These are phyloP conservation scores for Vitis cinerea DNA, from an alignment of 164 flowering plant genomes.

Conservation along the genomic window DNA sequence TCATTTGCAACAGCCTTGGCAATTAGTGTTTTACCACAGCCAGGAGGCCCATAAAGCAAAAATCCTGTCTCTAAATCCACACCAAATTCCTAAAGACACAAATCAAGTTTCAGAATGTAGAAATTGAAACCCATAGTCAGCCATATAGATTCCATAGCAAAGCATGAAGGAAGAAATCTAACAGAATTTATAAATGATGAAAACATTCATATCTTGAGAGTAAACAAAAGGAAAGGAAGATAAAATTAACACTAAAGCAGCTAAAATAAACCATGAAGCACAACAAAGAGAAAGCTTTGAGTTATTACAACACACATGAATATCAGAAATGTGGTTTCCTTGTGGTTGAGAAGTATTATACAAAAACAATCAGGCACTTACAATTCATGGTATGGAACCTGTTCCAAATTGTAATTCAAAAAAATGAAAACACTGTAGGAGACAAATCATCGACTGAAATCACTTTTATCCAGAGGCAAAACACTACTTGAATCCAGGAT, in stretches of 20 bases:
- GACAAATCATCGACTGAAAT: too few species aligned
- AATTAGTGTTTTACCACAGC: slow-evolving; percentile 96
- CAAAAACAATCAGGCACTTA: too few species aligned
- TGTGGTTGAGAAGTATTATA: too few species aligned
- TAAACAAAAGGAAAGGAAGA: neutral
- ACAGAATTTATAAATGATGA: neutral
- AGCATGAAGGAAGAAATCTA: too few species aligned
- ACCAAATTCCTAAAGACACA: slow-evolving; percentile 56
- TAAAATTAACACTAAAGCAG: neutral
- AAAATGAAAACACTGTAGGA: too few species aligned
- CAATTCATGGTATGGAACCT: too few species aligned
- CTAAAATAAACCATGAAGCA: neutral
- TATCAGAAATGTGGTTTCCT: neutral
- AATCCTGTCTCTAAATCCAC: slow-evolving; percentile 78
- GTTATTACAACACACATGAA: neutral
- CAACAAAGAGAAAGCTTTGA: neutral
- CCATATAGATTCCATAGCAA: neutral
- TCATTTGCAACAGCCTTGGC: slow-evolving; percentile 98
- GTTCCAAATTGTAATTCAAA: too few species aligned
- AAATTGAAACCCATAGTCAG: neutral
- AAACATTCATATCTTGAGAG: neutral
- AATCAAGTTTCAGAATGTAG: neutral
- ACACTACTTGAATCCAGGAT: too few species aligned
- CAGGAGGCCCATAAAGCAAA: slow-evolving; percentile 97
- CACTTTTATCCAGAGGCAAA: too few species aligned